Percentiles rank a stretch among this genome's conserved stretches.
Evolutionary conservation across 208 protist genomes (phyloP).

Genomic region (Leishmania guyanensis): DNA sequence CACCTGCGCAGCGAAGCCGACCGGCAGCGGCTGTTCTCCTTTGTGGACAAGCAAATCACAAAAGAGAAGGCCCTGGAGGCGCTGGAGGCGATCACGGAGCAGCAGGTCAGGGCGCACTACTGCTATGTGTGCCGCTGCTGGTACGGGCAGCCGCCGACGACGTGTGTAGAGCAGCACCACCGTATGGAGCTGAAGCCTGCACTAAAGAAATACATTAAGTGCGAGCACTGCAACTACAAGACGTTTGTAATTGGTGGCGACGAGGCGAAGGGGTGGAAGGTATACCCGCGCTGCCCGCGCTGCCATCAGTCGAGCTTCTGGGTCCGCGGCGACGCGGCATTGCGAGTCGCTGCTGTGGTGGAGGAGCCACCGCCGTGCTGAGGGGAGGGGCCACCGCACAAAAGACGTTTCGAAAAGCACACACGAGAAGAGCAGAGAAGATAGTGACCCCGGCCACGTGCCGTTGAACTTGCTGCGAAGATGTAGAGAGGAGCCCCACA

Average conservation of each 20-base stretch:
- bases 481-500: not conserved
- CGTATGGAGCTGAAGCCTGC: conserved; percentile 46
- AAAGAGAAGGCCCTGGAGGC: conserved; percentile 62
- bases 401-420: not conserved
- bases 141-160: conserved; percentile 52
- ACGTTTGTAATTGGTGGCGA: conserved; percentile 69
- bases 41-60: conserved; percentile 52
- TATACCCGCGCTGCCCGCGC: conserved; percentile 72
- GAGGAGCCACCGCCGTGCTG: conserved; percentile 17
- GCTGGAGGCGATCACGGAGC: conserved; percentile 55
- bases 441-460: not conserved
- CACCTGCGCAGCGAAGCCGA: conserved; percentile 47
- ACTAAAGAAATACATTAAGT: conserved; percentile 69
- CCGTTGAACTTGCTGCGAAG: not conserved
- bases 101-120: conserved; percentile 56
- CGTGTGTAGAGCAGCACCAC: conserved; percentile 60
- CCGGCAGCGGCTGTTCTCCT: conserved; percentile 38
- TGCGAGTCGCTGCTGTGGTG: conserved; percentile 24
- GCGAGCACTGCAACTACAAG: conserved; percentile 77
- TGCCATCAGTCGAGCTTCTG: conserved; percentile 56
- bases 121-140: conserved; percentile 70
- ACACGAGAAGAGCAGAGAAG: not conserved
- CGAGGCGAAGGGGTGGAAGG: conserved; percentile 45
- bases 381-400: not conserved
- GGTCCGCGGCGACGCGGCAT: conserved; percentile 62